Conservation (phyloP, 225 moss, liverwort and hornwort species). For the Polytrichum formosum region DNA sequence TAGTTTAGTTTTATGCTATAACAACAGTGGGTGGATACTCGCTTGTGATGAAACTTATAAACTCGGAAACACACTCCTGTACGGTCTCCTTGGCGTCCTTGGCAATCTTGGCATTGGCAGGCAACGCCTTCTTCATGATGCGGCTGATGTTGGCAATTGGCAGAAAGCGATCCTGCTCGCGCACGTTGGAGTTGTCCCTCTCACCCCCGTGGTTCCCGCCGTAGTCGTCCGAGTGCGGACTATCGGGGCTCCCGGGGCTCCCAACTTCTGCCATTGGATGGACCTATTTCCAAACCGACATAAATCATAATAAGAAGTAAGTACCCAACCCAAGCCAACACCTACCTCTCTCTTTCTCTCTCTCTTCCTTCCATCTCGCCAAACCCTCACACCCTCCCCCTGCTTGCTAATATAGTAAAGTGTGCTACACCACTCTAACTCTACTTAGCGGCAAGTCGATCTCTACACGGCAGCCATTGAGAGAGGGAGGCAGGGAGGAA, state of each 20-base stretch:
- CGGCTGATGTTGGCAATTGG: slow-evolving; percentile 97
- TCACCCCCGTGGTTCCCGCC: slow-evolving; percentile 83
- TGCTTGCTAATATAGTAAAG: background rate
- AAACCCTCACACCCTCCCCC: background rate
- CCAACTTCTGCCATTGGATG: slow-evolving; percentile 76
- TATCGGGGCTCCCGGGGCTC: slow-evolving; percentile 83
- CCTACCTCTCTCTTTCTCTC: background rate
- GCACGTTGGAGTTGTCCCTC: slow-evolving; percentile 81
- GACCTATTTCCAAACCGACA: slow-evolving; percentile 20
- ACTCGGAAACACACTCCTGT: slow-evolving; percentile 98
- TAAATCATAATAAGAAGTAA: too few species aligned
- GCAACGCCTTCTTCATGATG: slow-evolving; percentile 95
- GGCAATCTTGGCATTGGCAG: slow-evolving; percentile 97
- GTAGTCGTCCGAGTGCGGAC: slow-evolving; percentile 91
- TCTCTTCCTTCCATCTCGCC: background rate
- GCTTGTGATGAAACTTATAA: slow-evolving; percentile 97
- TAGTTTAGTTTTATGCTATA: too few species aligned
- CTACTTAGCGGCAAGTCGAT: slow-evolving; percentile 1
- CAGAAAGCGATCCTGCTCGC: slow-evolving; percentile 95
- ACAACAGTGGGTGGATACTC: slow-evolving; percentile 57
- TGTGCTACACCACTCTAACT: too few species aligned
- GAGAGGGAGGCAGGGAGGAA: background rate
- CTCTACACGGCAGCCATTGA: background rate
- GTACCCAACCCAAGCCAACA: slow-evolving; percentile 7
- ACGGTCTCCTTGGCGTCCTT: slow-evolving; percentile 98